Percentiles rank a stretch among this genome's conserved stretches.
Evolutionary conservation across 345 rosid genomes (phyloP).

Genomic region (Rubroshorea leprosula): DNA sequence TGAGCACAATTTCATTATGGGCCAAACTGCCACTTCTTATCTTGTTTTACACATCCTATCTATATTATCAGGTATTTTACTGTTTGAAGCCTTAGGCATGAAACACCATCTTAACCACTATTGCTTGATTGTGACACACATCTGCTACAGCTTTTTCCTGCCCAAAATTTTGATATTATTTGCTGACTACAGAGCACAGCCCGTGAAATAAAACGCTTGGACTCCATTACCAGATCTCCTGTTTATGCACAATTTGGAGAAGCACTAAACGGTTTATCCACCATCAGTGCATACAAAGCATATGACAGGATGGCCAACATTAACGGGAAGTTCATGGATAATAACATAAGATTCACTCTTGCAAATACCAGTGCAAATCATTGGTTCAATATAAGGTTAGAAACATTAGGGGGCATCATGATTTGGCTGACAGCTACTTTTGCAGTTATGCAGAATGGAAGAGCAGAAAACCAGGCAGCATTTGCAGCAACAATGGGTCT

Average conservation of each 20-base stretch:
- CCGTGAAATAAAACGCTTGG: conserved; percentile 90
- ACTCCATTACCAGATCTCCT: conserved; percentile 83
- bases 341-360: conserved; percentile 84
- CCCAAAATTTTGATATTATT: conserved; percentile 1
- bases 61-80: conserved; percentile 78
- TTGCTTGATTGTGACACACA: background rate
- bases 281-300: conserved; percentile 88
- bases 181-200: conserved; percentile 60
- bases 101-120: no score
- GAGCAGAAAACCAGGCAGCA: conserved; percentile 49
- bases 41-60: conserved; percentile 80
- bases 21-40: conserved; percentile 87
- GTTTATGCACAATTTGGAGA: conserved; percentile 94
- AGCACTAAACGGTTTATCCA: conserved; percentile 84
- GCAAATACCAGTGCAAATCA: conserved; percentile 72
- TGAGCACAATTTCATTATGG: conserved; percentile 92
- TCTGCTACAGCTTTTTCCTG: background rate
- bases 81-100: no score
- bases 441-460: conserved; percentile 74
- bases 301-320: conserved; percentile 72
- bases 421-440: conserved; percentile 90
- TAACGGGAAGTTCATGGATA: conserved; percentile 85
- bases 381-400: conserved; percentile 82
- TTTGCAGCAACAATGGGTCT: conserved; percentile 93
- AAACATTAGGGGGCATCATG: conserved; percentile 87